Evolutionary conservation across 306 rosid species (phyloP).

Genomic region (Sindora glabra): DNA sequence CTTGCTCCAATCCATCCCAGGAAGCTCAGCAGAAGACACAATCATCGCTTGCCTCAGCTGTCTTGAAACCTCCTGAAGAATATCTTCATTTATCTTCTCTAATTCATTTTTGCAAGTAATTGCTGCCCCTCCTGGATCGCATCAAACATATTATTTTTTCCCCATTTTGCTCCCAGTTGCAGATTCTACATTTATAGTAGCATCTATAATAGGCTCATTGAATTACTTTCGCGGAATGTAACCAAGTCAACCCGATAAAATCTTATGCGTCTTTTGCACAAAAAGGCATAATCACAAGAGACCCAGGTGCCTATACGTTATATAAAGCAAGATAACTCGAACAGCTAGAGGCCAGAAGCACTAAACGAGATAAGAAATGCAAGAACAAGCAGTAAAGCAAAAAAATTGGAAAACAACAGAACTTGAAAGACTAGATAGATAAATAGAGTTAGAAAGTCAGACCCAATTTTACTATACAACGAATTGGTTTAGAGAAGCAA

Average conservation of each 20-base stretch:
- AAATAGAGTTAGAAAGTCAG: background rate
- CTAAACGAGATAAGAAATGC: background rate
- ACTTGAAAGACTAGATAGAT: background rate
- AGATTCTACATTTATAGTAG: no score
- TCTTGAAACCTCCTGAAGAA: constrained; percentile 56
- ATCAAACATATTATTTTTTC: background rate
- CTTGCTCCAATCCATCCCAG: constrained; percentile 98
- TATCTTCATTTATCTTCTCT: constrained; percentile 68
- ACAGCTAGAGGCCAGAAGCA: background rate
- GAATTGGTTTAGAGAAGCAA: constrained; percentile 43
- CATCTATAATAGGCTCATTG: no score
- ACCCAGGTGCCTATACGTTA: constrained; percentile 6
- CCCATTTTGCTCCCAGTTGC: no score
- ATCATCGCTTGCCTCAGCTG: constrained; percentile 72
- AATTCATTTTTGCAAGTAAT: constrained; percentile 80
- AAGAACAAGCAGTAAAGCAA: background rate
- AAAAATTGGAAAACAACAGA: background rate
- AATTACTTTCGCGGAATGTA: no score
- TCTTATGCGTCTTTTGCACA: no score
- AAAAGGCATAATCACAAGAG: background rate
- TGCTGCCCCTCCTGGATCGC: constrained; percentile 70
- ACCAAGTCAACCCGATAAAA: background rate
- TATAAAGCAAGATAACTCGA: background rate
- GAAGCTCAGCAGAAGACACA: constrained; percentile 37
- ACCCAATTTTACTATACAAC: constrained; percentile 90